Evolutionary conservation across 352 stramenopile species (phyloP), one percentile per base, ranked within the genome.

Genomic region (Phytophthora cryptogea): DNA sequence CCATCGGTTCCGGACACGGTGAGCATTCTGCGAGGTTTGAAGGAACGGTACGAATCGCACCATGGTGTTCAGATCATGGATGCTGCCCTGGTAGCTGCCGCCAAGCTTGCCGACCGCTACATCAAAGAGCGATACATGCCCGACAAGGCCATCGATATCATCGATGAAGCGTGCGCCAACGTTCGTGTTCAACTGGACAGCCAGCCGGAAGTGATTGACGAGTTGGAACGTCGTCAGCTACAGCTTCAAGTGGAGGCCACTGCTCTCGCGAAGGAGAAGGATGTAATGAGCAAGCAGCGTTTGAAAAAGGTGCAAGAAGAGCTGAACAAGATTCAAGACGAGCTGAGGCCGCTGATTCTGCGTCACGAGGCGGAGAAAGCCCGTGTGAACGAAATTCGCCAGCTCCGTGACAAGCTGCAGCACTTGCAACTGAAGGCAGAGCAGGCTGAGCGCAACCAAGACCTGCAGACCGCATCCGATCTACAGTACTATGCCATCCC

Each of bases 401-500:
- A 89, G n/a, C 73, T 96, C 3, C 95, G 95, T 41, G 94, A 97
- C 58, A 97, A 99, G 63, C 89, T 99, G 33, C 81, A 93, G 50
- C 68, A 86, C 32, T 63, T 98, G 14, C 87, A 98, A 51, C 66
- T 97, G 32, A 97, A 99, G 63, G 93, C 98, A n/a, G 82, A 97
- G 50, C 83, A 95, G 59, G 92, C 90, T 1, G 89, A 99, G 68
- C 85, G 96, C 26, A 90, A 94, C 59, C 96, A 97, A 61, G 97
- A 99, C 64, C 69, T 99, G 5, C 90, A 96, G 46, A 93, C 84
- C 14, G 97, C 97, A 30, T 95, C 96, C 2, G 94, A 99, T 67
- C 65, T 99, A 5, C 97, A 98, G 57, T 99, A 99, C 68, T 93
- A 92, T 23, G 92, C 87, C 4, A 91, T 99, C 59, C 97, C 97